phyloP scores from a whole-genome alignment of 768 basidiomycete genomes.

The Lactifluus piperatus region DNA sequence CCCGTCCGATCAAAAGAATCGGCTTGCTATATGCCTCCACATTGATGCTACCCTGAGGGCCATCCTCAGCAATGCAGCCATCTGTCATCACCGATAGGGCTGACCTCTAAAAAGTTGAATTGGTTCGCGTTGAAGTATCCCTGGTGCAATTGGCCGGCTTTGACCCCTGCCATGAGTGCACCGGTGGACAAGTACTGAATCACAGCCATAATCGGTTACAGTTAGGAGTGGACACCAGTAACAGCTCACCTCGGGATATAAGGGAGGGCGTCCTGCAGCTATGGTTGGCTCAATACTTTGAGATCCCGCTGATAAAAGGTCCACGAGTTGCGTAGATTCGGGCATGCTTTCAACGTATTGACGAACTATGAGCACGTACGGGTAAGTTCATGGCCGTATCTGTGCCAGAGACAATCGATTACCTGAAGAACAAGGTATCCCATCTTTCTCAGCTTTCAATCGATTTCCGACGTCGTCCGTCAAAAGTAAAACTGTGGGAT shows the following conservation, averaged over 20 bases:
- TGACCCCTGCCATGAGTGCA: constrained; percentile 71
- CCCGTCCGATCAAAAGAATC: constrained; percentile 75
- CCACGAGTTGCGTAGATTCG: constrained; percentile 58
- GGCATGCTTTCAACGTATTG: constrained; percentile 75
- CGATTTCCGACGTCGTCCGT: constrained; percentile 87
- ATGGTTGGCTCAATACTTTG: constrained; percentile 57
- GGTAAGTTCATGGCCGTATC: background rate
- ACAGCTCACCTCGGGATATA: constrained; percentile 65
- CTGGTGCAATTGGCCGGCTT: constrained; percentile 76
- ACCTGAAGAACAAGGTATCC: constrained; percentile 60
- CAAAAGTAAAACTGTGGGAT: constrained; percentile 67
- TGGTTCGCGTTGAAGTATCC: constrained; percentile 93
- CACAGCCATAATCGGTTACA: background rate
- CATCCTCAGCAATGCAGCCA: background rate
- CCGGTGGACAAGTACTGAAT: constrained; percentile 69
- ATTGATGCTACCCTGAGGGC: constrained; percentile 63
- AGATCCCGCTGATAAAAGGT: constrained; percentile 69
- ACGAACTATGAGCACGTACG: constrained; percentile 38
- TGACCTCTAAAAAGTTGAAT: constrained; percentile 91
- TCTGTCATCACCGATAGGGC: constrained; percentile 18
- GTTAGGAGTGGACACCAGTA: background rate
- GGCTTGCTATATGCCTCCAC: constrained; percentile 68
- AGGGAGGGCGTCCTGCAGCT: constrained; percentile 38
- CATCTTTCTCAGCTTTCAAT: constrained; percentile 59
- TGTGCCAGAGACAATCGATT: constrained; percentile 3